phyloP scores from a whole-genome alignment of 1,139 yeast species.

The Nakaseomyces glabratus region DNA sequence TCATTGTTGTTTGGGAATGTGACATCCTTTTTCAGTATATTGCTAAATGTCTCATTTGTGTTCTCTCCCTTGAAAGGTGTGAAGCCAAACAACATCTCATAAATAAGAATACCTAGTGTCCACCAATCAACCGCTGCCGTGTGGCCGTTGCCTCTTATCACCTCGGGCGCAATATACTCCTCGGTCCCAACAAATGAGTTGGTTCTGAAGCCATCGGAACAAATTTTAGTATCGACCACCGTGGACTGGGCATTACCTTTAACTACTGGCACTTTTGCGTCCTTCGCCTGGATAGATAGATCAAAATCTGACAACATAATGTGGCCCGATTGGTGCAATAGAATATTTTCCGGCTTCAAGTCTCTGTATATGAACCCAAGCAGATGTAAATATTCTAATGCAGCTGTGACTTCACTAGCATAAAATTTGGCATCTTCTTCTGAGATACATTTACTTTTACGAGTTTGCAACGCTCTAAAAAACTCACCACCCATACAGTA shows the following conservation, averaged over 20 bases:
- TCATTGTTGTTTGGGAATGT: conserved; percentile 48
- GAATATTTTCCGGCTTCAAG: conserved; percentile 87
- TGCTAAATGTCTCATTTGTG: conserved; percentile 81
- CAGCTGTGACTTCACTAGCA: conserved; percentile 96
- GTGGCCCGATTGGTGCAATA: conserved; percentile 91
- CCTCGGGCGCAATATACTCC: conserved; percentile 97
- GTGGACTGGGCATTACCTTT: conserved; percentile 23
- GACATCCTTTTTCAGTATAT: conserved; percentile 76
- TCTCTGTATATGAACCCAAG: conserved; percentile 97
- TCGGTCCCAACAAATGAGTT: conserved; percentile 98
- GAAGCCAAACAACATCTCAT: conserved; percentile 89
- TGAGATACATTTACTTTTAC: conserved; percentile 74
- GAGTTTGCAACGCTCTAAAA: conserved; percentile 88
- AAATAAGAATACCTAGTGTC: conserved; percentile 88
- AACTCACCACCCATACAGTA: conserved; percentile 99
- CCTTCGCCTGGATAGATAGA: conserved; percentile 79
- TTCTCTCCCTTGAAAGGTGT: conserved; percentile 93
- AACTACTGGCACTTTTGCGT: conserved; percentile 46
- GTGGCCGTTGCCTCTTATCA: conserved; percentile 92
- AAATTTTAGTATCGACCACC: conserved; percentile 76
- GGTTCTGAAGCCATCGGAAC: conserved; percentile 92
- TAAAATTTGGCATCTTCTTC: conserved; percentile 90
- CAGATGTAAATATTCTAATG: conserved; percentile 85
- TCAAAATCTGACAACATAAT: conserved; percentile 97
- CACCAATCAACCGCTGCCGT: conserved; percentile 99